Evolutionary conservation across 1,284 basidiomycete genomes (phyloP).

Genomic region (Golubevia sp.): DNA sequence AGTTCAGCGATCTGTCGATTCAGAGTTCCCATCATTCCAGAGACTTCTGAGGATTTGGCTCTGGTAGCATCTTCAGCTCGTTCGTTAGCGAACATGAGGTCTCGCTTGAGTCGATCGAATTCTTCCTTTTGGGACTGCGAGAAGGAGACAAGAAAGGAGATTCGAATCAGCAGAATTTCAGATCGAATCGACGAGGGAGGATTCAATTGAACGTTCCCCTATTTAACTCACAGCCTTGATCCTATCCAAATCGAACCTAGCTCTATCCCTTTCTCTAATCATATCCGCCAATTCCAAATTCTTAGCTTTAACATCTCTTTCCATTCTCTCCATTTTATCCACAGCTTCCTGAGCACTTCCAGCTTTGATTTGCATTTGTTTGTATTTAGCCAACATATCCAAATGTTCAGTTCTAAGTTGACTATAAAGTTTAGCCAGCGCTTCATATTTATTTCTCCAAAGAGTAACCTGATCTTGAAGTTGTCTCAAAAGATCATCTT

Average conservation of each 20-base stretch:
- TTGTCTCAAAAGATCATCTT: constrained; percentile 58
- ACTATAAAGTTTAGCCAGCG: constrained; percentile 59
- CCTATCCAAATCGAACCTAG: constrained; percentile 57
- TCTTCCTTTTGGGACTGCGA: constrained; percentile 85
- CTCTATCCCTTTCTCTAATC: constrained; percentile 60
- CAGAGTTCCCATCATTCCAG: constrained; percentile 84
- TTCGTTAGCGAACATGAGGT: constrained; percentile 96
- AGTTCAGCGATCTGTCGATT: constrained; percentile 94
- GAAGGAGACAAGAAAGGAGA: background rate
- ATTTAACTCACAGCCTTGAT: constrained; percentile 40
- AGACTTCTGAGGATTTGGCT: constrained; percentile 90
- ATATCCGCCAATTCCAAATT: constrained; percentile 61
- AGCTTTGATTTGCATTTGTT: constrained; percentile 61
- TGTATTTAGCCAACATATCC: constrained; percentile 60
- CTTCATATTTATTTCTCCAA: constrained; percentile 61
- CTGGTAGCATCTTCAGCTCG: constrained; percentile 90
- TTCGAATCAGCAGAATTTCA: background rate
- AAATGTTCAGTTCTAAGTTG: constrained; percentile 60
- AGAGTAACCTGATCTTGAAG: constrained; percentile 59
- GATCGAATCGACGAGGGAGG: background rate
- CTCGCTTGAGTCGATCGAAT: constrained; percentile 86
- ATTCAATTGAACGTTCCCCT: background rate
- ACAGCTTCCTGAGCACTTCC: constrained; percentile 59
- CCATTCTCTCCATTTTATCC: constrained; percentile 62
- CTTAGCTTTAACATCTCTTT: constrained; percentile 60